Evolutionary conservation across 805 yeast species (phyloP).

Genomic region (Metschnikowia vanudenii): DNA sequence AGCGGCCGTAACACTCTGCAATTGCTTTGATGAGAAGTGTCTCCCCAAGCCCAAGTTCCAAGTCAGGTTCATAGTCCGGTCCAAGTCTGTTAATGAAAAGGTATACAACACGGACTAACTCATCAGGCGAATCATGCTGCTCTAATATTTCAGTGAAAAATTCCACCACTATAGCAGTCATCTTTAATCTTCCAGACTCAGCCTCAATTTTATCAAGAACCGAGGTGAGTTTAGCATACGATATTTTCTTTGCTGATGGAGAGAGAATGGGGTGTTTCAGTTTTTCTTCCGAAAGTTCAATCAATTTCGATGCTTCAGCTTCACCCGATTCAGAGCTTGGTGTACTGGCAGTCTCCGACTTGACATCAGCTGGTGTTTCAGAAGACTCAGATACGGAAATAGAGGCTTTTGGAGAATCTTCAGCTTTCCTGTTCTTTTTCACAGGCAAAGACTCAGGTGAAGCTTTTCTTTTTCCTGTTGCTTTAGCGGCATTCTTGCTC

Average conservation of each 20-base stretch:
- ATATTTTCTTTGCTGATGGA: slow-evolving; percentile 20
- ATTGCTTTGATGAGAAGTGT: slow-evolving; percentile 83
- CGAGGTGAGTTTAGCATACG: slow-evolving; percentile 47
- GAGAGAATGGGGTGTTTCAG: slow-evolving; percentile 13
- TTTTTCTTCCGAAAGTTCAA: slow-evolving; percentile 13
- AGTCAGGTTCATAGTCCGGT: slow-evolving; percentile 89
- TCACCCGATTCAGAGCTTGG: not conserved
- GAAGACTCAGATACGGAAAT: not conserved
- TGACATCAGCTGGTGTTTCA: not conserved
- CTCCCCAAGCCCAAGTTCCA: slow-evolving; percentile 93
- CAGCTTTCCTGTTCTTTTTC: not conserved
- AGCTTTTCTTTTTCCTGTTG: slow-evolving; percentile 2
- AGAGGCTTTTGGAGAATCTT: not conserved
- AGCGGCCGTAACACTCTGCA: slow-evolving; percentile 85
- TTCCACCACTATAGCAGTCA: slow-evolving; percentile 69
- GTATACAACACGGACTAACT: slow-evolving; percentile 71
- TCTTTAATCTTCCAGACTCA: slow-evolving; percentile 81
- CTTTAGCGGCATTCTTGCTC: slow-evolving; percentile 2
- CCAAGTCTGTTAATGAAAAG: slow-evolving; percentile 86
- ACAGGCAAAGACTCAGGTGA: slow-evolving; percentile 6
- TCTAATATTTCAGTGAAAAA: slow-evolving; percentile 66
- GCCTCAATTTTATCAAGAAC: slow-evolving; percentile 76
- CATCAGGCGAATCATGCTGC: slow-evolving; percentile 35
- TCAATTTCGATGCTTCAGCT: slow-evolving; percentile 13
- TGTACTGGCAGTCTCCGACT: not conserved